Conservation (phyloP, 2,329 filamentous ascomycete species). For the Fusarium pseudocircinatum region DNA sequence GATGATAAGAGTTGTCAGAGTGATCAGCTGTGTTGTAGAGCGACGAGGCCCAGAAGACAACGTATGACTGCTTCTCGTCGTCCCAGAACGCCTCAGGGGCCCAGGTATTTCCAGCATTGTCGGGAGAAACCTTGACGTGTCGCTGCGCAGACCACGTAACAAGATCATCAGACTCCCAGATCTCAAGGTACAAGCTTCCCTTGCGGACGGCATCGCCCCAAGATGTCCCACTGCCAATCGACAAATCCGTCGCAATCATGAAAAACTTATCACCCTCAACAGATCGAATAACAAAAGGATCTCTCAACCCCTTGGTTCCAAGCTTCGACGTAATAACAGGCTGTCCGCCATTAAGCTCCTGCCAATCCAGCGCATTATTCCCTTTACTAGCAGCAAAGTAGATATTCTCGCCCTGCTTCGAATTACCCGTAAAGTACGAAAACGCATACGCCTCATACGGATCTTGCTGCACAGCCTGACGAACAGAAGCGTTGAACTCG, state of each 20-base stretch:
- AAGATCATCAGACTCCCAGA: constrained; percentile 63
- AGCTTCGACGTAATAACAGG: constrained; percentile 56
- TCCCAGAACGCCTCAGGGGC: constrained; percentile 63
- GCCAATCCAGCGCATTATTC: constrained; percentile 62
- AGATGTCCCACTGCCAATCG: constrained; percentile 63
- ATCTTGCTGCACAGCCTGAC: constrained; percentile 45
- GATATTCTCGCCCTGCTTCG: constrained; percentile 59
- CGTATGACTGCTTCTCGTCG: constrained; percentile 51
- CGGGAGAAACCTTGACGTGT: constrained; percentile 59
- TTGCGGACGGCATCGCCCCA: constrained; percentile 59
- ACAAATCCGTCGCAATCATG: constrained; percentile 62
- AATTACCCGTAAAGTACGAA: constrained; percentile 60
- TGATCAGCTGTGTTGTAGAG: constrained; percentile 57
- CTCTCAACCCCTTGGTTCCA: constrained; percentile 61
- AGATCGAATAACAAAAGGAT: constrained; percentile 63
- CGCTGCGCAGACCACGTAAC: constrained; percentile 61
- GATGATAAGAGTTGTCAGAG: constrained; percentile 57
- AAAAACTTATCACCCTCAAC: constrained; percentile 61
- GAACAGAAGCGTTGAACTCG: constrained; percentile 48
- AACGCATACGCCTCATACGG: constrained; percentile 59
- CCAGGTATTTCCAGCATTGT: constrained; percentile 63
- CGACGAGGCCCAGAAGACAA: constrained; percentile 57
- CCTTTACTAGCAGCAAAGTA: constrained; percentile 62
- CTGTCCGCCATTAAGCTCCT: constrained; percentile 58
- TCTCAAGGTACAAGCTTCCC: constrained; percentile 61